Conservation (phyloP, 1,284 basidiomycete species). For the Hortiboletus rubellus region DNA sequence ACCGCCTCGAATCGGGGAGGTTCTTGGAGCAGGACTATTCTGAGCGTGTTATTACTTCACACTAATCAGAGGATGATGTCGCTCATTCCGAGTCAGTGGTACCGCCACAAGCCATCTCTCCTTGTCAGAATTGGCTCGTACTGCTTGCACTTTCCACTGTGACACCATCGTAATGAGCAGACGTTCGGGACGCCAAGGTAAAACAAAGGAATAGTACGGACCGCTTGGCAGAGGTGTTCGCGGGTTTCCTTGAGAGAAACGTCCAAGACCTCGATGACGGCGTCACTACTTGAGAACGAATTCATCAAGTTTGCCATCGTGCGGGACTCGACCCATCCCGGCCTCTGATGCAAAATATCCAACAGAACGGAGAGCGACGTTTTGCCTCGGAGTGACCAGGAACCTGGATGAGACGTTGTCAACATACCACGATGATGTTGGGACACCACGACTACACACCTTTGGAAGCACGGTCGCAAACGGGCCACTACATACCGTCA, state of each 20-base stretch:
- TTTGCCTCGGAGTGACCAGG: conserved; percentile 11
- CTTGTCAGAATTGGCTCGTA: conserved; percentile 24
- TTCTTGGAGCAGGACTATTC: too few species aligned
- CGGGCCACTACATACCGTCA: conserved; percentile 12
- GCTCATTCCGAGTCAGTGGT: too few species aligned
- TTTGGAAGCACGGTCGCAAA: conserved; percentile 13
- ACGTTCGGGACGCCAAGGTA: too few species aligned
- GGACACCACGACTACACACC: background rate
- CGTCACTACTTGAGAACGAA: conserved; percentile 1
- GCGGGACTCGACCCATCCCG: background rate
- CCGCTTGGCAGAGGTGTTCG: conserved; percentile 15
- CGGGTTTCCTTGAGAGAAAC: conserved; percentile 4
- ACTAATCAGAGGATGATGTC: conserved; percentile 13
- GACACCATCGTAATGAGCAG: background rate
- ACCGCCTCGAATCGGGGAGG: too few species aligned
- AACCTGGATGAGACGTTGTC: conserved; percentile 6
- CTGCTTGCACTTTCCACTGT: conserved; percentile 25
- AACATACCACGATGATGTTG: background rate
- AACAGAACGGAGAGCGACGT: conserved; percentile 1
- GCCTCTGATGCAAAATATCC: conserved; percentile 15
- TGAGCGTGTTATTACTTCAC: too few species aligned
- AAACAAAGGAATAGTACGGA: background rate
- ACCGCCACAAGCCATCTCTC: conserved; percentile 24
- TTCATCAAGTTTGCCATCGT: background rate
- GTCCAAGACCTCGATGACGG: conserved; percentile 18